Conservation (phyloP, 192 early-diverging fungal species). For the Linderina pennispora region DNA sequence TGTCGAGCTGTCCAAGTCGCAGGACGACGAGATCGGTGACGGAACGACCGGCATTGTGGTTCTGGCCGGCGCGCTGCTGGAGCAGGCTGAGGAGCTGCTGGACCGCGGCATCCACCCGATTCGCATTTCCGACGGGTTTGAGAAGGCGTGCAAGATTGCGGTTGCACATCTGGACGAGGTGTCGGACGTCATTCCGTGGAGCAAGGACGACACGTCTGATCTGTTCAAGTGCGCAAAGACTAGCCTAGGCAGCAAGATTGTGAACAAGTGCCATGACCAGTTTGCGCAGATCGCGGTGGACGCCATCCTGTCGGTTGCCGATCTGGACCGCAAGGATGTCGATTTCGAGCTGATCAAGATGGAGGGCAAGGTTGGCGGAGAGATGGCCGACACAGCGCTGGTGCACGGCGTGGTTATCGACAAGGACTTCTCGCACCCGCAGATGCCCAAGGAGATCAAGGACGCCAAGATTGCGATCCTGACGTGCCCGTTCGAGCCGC, state of each 20-base stretch:
- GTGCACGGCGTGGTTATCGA: constrained; percentile 99
- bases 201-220: constrained; percentile 72
- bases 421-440: constrained; percentile 99
- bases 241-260: constrained; percentile 97
- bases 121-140: constrained; percentile 98
- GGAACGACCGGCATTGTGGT: constrained; percentile 99
- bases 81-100: constrained; percentile 92
- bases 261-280: constrained; percentile 96
- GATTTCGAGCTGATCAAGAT: constrained; percentile 99
- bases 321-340: constrained; percentile 98
- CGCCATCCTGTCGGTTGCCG: constrained; percentile 94
- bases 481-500: constrained; percentile 99
- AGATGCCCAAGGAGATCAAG: constrained; percentile 96
- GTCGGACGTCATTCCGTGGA: constrained; percentile 86
- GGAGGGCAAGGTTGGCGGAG: constrained; percentile 98
- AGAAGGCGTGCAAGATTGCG: constrained; percentile 91
- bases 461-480: constrained; percentile 98
- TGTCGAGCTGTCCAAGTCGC: constrained; percentile 94
- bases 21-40: constrained; percentile 99
- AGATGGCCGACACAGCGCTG: constrained; percentile 85
- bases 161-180: constrained; percentile 87
- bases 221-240: constrained; percentile 96
- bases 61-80: constrained; percentile 93
- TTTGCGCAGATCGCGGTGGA: constrained; percentile 98
- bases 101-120: constrained; percentile 98